Evolutionary conservation across 2,329 filamentous ascomycete species (phyloP).

Genomic region (Helotiales sp.): DNA sequence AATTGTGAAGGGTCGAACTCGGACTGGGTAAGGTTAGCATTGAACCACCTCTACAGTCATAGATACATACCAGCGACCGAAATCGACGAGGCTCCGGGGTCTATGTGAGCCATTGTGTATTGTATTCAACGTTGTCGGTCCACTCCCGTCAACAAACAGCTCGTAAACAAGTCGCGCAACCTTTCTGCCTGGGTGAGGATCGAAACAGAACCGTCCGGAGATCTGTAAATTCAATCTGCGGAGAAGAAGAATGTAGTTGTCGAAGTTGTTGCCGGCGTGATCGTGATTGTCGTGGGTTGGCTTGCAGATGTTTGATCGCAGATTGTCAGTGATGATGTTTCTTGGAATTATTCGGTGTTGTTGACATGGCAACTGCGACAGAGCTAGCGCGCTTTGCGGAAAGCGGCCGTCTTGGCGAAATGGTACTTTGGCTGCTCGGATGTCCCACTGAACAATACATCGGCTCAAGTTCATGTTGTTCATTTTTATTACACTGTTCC

Average conservation of each 20-base stretch:
- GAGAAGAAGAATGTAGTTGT: not conserved
- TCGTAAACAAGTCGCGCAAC: conserved; percentile 19
- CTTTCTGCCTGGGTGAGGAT: not conserved
- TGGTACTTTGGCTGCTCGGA: no score
- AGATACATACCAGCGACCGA: conserved; percentile 42
- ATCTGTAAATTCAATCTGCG: not conserved
- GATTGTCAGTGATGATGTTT: not conserved
- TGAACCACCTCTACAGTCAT: not conserved
- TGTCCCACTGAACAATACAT: not conserved
- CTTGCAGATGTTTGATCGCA: not conserved
- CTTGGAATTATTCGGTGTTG: not conserved
- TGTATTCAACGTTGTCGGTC: conserved; percentile 8
- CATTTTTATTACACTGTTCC: not conserved
- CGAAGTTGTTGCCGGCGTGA: not conserved
- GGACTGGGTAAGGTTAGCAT: conserved; percentile 53
- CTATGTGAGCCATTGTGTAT: conserved; percentile 34
- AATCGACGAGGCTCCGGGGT: conserved; percentile 44
- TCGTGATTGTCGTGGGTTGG: conserved; percentile 1
- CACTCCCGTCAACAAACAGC: conserved; percentile 20
- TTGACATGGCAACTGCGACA: not conserved
- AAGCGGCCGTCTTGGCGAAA: conserved; percentile 4
- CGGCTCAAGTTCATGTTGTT: no score
- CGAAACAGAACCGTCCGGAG: not conserved
- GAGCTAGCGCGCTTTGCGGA: not conserved
- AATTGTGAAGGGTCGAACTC: conserved; percentile 78